These are phyloP conservation scores for Amphirosellinia nigrospora DNA, from an alignment of 495 filamentous ascomycete genomes.

Conservation along the genomic window DNA sequence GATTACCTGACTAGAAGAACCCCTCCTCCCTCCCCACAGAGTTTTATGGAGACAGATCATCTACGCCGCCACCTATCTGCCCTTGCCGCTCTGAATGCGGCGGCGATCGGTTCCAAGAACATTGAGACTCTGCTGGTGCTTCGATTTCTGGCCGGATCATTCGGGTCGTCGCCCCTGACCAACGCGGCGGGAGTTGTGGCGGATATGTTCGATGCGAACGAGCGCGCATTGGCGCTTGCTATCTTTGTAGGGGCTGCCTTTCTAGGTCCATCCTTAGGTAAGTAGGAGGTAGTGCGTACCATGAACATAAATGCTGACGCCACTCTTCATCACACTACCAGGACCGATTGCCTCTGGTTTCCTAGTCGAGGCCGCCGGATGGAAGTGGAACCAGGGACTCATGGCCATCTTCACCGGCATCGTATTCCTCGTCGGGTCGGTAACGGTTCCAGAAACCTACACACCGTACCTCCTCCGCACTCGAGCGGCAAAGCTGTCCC, in stretches of 20 bases:
- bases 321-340: background rate
- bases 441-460: slow-evolving; percentile 89
- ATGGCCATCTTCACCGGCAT: slow-evolving; percentile 73
- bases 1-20: too few species aligned
- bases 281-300: too few species aligned
- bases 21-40: too few species aligned
- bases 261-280: slow-evolving; percentile 65
- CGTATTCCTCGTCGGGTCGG: slow-evolving; percentile 64
- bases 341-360: slow-evolving; percentile 64
- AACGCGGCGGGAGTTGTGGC: slow-evolving; percentile 78
- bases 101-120: slow-evolving; percentile 64
- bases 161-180: slow-evolving; percentile 73
- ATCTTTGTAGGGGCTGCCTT: slow-evolving; percentile 71
- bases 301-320: too few species aligned
- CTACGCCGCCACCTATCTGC: too few species aligned
- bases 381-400: slow-evolving; percentile 71
- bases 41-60: background rate
- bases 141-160: slow-evolving; percentile 78
- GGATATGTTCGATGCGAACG: slow-evolving; percentile 68
- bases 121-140: slow-evolving; percentile 70
- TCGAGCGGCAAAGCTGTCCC: slow-evolving; percentile 69
- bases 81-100: slow-evolving; percentile 57
- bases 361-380: slow-evolving; percentile 63
- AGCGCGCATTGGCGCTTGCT: slow-evolving; percentile 67
- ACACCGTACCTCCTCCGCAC: slow-evolving; percentile 69